phyloP scores from a whole-genome alignment of 495 filamentous ascomycete species.

The Lophiotrema nucula region DNA sequence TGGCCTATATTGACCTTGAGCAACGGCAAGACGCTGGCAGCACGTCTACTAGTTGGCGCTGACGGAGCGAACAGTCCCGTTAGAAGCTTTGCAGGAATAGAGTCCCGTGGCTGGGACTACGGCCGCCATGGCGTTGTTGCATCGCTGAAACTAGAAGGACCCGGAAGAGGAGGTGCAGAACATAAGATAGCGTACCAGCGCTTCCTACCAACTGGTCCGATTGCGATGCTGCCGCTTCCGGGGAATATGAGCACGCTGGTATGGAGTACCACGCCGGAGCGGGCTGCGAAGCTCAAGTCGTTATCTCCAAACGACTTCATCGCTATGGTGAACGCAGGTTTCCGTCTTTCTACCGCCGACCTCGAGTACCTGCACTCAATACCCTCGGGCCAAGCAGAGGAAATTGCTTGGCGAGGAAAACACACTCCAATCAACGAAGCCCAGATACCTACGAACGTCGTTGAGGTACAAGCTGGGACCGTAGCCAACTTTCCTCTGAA shows the following conservation, averaged over 20 bases:
- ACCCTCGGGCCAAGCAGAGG: constrained; percentile 59
- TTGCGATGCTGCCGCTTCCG: constrained; percentile 89
- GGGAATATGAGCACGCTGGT: constrained; percentile 80
- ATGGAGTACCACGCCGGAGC: constrained; percentile 81
- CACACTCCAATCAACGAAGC: constrained; percentile 57
- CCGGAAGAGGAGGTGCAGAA: constrained; percentile 50
- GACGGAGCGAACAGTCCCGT: constrained; percentile 96
- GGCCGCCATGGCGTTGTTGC: constrained; percentile 86
- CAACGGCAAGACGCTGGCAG: constrained; percentile 60
- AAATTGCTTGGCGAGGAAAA: constrained; percentile 76
- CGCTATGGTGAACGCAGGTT: constrained; percentile 89
- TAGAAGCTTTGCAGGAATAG: constrained; percentile 81
- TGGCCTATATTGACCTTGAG: constrained; percentile 82
- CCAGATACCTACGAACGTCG: constrained; percentile 56
- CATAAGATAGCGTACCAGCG: constrained; percentile 85
- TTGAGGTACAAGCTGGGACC: constrained; percentile 72
- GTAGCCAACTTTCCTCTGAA: constrained; percentile 87
- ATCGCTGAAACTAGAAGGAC: constrained; percentile 68
- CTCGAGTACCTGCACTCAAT: constrained; percentile 73
- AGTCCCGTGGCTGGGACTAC: constrained; percentile 90
- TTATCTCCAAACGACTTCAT: constrained; percentile 69
- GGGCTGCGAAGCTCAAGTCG: constrained; percentile 77
- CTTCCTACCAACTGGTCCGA: constrained; percentile 87
- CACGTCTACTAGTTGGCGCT: constrained; percentile 85
- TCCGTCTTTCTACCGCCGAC: constrained; percentile 77